These are phyloP conservation scores for Alliaria petiolata DNA, from an alignment of 345 rosid genomes.

Conservation along the genomic window DNA sequence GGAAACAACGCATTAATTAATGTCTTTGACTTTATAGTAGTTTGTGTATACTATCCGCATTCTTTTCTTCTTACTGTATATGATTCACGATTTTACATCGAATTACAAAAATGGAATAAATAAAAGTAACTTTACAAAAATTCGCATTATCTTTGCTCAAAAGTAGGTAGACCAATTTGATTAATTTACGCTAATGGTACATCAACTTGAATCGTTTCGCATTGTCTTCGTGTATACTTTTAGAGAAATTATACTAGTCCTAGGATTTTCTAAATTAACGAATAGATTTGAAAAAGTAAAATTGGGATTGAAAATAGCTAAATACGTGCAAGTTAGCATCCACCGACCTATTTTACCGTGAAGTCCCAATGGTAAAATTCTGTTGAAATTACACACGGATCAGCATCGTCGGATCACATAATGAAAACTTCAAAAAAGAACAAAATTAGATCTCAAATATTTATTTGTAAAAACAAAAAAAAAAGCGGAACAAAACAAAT, in stretches of 20 bases:
- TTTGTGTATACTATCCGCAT: neutral
- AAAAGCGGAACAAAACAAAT: neutral
- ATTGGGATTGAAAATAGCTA: neutral
- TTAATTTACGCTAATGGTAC: conserved; percentile 8
- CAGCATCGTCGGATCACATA: neutral
- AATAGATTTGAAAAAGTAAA: neutral
- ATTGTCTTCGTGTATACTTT: neutral
- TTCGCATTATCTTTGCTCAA: neutral
- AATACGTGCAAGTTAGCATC: conserved; percentile 21
- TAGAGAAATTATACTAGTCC: conserved; percentile 1
- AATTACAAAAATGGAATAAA: neutral
- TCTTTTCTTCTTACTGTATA: conserved; percentile 4
- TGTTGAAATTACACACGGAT: neutral
- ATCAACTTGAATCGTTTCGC: neutral
- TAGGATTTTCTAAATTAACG: conserved; percentile 22
- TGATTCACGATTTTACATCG: neutral
- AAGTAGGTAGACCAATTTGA: conserved; percentile 7
- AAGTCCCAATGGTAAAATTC: neutral
- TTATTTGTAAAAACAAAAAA: too few species aligned
- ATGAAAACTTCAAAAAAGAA: too few species aligned
- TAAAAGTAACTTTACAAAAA: neutral
- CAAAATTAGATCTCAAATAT: too few species aligned
- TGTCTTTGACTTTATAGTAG: conserved; percentile 1
- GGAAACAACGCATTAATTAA: conserved; percentile 7
- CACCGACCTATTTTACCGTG: conserved; percentile 5